Evolutionary conservation across 2,329 filamentous ascomycete species (phyloP), one percentile per base, ranked within the genome.

Genomic region (Seiridium unicorne): DNA sequence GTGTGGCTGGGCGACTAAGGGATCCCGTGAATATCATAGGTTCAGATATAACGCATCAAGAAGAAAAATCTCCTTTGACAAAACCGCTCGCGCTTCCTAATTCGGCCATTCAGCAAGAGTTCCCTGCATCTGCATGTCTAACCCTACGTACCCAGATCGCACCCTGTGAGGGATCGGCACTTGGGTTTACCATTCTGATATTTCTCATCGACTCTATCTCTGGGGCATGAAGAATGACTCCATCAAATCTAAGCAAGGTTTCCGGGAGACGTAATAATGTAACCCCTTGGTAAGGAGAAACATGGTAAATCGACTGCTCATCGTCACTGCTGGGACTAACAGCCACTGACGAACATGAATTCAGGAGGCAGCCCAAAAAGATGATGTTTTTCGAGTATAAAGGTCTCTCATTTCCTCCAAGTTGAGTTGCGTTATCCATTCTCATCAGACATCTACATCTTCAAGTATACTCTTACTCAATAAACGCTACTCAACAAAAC

Each of bases 201-300:
- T n/a, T 13, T 32, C 42, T 26, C 10, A 57, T 47, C 10, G 31
- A 18, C 44, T 31, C 31, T 44, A 47, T 57, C n/a, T 35, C 35
- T 11, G 9, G 54, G 40, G 54, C 54, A 57, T 57, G n/a, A 57
- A 46, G 9, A 31, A 57, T 48, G 54, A 34, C 38, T 44, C 54
- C 44, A 48, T 57, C 54, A 57, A 57, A 57, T 57, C 54, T 57
- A 26, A 47, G 11, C 54, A 47, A 57, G 40, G 44, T 18, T 47
- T 26, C 26, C n/a, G 5, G 40, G 8, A 26, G 44, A 5, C 51
- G 44, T 26, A 38, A 31, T 55, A 26, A 44, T 40, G 26, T 26
- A 57, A 26, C 54, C 26, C 44, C 53, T 55, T 35, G 40, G 13
- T 18, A 11, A 26, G 40, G 36, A 38, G 18, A 26, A 35, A 34